phyloP scores from a whole-genome alignment of 2,329 filamentous ascomycete species.

The Colletotrichum tanaceti region DNA sequence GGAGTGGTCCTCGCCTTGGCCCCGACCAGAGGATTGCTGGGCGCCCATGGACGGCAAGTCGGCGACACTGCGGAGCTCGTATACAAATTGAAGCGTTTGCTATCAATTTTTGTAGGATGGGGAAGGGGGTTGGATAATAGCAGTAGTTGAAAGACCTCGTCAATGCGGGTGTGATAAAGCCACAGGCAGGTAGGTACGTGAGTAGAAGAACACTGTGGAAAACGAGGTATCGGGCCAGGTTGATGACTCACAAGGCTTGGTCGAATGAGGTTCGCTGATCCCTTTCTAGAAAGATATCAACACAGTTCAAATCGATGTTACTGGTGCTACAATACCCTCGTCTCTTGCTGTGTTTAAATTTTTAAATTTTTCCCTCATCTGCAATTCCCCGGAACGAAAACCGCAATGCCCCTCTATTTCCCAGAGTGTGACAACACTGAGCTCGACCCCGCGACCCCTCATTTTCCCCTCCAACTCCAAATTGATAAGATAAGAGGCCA shows the following conservation, averaged over 20 bases:
- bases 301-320: no score
- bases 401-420: not conserved
- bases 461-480: not conserved
- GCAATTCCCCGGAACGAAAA: no score
- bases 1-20: constrained; percentile 44
- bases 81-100: not conserved
- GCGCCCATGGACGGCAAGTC: constrained; percentile 65
- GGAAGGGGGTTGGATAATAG: not conserved
- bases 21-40: constrained; percentile 62
- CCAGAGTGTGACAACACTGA: not conserved
- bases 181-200: no score
- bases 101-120: not conserved
- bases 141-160: not conserved
- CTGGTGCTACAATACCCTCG: no score
- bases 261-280: not conserved
- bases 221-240: not conserved
- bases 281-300: not conserved
- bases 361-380: no score
- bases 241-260: constrained; percentile 1
- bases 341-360: no score
- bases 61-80: no score
- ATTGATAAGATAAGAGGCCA: constrained; percentile 7
- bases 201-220: not conserved
- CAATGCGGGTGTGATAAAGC: no score
- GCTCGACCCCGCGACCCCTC: constrained; percentile 6